A percentile compares a stretch with the other conserved stretches of the same genome.
phyloP scores from a whole-genome alignment of 495 filamentous ascomycete genomes.

The Platismatia glauca region DNA sequence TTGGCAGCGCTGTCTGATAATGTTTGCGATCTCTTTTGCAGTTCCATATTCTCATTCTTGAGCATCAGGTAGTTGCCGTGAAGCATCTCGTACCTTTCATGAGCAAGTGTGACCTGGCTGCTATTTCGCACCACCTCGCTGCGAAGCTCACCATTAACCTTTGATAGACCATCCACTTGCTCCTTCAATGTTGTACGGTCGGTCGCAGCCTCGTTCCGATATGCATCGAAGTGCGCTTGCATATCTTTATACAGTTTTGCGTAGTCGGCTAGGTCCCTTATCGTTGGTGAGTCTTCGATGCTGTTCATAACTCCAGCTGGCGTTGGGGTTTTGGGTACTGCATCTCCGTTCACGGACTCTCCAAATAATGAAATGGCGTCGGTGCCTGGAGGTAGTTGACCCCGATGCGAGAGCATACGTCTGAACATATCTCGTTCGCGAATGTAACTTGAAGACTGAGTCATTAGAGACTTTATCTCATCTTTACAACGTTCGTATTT shows the following conservation, averaged over 20 bases:
- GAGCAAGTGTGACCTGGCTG: constrained; percentile 71
- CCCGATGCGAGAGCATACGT: constrained; percentile 73
- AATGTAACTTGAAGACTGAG: constrained; percentile 81
- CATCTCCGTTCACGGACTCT: constrained; percentile 29
- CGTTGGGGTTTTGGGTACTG: constrained; percentile 34
- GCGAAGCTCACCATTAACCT: constrained; percentile 72
- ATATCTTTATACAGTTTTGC: constrained; percentile 69
- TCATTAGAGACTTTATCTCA: constrained; percentile 69
- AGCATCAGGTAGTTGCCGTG: constrained; percentile 75
- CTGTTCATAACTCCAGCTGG: constrained; percentile 31
- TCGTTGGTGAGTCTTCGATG: constrained; percentile 33
- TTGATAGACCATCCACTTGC: constrained; percentile 71
- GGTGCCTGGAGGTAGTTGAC: constrained; percentile 43
- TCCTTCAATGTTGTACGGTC: constrained; percentile 75
- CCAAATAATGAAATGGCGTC: constrained; percentile 20
- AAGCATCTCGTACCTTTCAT: constrained; percentile 81
- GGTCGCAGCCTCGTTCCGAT: constrained; percentile 70
- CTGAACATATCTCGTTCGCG: constrained; percentile 96
- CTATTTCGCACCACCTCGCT: constrained; percentile 66
- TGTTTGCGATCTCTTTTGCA: constrained; percentile 67
- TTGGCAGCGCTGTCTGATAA: constrained; percentile 76
- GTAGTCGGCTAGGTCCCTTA: constrained; percentile 50
- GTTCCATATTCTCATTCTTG: constrained; percentile 71
- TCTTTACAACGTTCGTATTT: constrained; percentile 52
- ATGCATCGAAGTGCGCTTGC: constrained; percentile 82